phyloP scores from a whole-genome alignment of 768 basidiomycete genomes.

The Gautieria morchelliformis region DNA sequence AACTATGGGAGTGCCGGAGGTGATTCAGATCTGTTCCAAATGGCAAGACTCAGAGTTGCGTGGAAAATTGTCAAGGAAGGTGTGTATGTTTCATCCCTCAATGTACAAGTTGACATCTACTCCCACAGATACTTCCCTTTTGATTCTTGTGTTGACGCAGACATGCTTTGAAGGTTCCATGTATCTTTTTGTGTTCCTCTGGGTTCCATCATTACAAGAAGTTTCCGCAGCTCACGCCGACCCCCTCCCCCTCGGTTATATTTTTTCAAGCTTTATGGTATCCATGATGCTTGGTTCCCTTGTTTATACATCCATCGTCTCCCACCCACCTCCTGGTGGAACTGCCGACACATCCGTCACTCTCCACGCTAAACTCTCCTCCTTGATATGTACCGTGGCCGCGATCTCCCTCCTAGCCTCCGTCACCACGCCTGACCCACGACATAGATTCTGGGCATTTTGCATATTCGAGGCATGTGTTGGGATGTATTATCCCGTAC shows the following conservation, averaged over 20 bases:
- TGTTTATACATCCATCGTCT: constrained; percentile 46
- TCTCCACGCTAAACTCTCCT: constrained; percentile 59
- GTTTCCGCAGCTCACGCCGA: constrained; percentile 26
- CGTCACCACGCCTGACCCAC: constrained; percentile 34
- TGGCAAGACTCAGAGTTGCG: constrained; percentile 43
- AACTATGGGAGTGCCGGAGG: constrained; percentile 50
- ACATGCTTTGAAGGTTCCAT: constrained; percentile 80
- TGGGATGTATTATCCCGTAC: constrained; percentile 72
- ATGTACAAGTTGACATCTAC: neutral
- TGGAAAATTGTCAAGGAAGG: constrained; percentile 48
- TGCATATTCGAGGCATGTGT: constrained; percentile 70
- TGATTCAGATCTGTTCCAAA: constrained; percentile 36
- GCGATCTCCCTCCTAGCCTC: constrained; percentile 46
- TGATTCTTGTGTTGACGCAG: constrained; percentile 62
- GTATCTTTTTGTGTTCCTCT: constrained; percentile 79
- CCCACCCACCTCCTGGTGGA: constrained; percentile 6
- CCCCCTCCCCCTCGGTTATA: constrained; percentile 62
- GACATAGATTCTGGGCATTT: constrained; percentile 59
- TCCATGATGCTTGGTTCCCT: constrained; percentile 76
- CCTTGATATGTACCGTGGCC: constrained; percentile 49
- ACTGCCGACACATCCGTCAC: constrained; percentile 34
- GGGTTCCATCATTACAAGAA: constrained; percentile 72
- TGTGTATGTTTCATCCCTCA: constrained; percentile 14
- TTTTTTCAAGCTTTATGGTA: constrained; percentile 75
- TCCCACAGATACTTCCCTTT: constrained; percentile 43